These are phyloP conservation scores for Dissophora globulifera DNA, from an alignment of 192 early-diverging fungal genomes.

Conservation along the genomic window DNA sequence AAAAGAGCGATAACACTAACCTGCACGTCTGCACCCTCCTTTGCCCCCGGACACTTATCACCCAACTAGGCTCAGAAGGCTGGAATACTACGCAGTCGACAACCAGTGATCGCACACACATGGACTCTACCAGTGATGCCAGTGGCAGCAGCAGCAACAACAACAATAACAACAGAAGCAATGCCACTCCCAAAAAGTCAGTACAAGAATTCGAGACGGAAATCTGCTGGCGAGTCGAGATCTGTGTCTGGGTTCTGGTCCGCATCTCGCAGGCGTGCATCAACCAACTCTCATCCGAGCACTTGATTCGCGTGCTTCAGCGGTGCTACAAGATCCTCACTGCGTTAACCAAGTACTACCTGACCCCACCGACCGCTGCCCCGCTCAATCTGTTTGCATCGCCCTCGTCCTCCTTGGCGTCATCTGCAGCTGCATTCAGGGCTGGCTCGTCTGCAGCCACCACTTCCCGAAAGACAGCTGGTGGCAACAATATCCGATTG, in stretches of 20 bases:
- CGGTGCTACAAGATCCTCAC: constrained; percentile 61
- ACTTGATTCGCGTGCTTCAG: constrained; percentile 58
- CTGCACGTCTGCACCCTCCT: constrained; percentile 9
- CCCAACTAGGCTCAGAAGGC: constrained; percentile 11
- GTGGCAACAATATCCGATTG: constrained; percentile 22
- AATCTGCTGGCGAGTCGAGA: constrained; percentile 54
- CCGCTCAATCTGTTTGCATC: constrained; percentile 23
- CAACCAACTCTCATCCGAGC: constrained; percentile 52
- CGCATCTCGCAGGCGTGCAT: constrained; percentile 57
- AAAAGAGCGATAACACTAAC: constrained; percentile 9
- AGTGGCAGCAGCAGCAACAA: too few species aligned
- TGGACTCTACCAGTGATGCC: too few species aligned
- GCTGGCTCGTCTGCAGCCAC: too few species aligned
- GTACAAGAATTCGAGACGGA: constrained; percentile 48
- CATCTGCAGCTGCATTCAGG: not conserved
- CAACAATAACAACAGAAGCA: too few species aligned
- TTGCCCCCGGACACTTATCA: constrained; percentile 6
- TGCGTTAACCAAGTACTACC: constrained; percentile 55
- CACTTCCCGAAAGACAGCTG: not conserved
- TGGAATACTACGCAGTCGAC: constrained; percentile 14
- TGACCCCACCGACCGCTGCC: constrained; percentile 11
- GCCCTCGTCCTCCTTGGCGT: not conserved
- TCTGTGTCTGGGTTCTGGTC: constrained; percentile 50
- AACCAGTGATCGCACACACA: constrained; percentile 15
- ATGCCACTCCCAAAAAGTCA: constrained; percentile 11